phyloP scores from a whole-genome alignment of 306 rosid species.

The Hippophae rhamnoides region DNA sequence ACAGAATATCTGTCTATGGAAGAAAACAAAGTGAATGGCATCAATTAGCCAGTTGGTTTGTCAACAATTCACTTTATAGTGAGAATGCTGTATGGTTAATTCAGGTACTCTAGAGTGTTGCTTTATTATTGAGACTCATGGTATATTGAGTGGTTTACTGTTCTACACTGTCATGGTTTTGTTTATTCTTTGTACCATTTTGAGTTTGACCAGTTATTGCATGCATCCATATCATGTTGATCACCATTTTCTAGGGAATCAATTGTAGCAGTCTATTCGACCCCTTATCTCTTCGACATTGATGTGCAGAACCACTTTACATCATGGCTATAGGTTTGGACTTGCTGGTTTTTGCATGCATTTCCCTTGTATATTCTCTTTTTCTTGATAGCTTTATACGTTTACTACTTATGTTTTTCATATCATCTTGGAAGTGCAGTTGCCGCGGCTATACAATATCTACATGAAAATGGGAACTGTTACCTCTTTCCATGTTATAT shows the following conservation, averaged over 20 bases:
- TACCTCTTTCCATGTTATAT: conserved; percentile 72
- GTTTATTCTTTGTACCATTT: background rate
- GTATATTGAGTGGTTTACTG: conserved; percentile 12
- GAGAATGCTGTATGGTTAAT: conserved; percentile 84
- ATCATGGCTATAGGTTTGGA: background rate
- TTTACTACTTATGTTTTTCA: conserved; percentile 13
- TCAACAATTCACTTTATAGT: conserved; percentile 63
- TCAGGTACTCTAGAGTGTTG: conserved; percentile 46
- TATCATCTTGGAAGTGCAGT: conserved; percentile 32
- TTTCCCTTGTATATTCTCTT: background rate
- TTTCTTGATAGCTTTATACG: conserved; percentile 1
- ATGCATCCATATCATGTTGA: background rate
- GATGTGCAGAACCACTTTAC: background rate
- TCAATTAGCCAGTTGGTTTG: conserved; percentile 91
- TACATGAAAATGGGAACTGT: conserved; percentile 78
- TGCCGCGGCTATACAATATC: conserved; percentile 66
- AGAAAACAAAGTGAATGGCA: conserved; percentile 94
- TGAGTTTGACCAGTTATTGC: background rate
- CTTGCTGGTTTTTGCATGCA: background rate
- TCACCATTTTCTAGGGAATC: background rate
- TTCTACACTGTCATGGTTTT: conserved; percentile 1
- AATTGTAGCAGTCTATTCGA: background rate
- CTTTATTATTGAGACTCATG: conserved; percentile 4
- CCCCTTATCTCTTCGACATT: background rate
- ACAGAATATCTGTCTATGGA: conserved; percentile 84